Evolutionary conservation across 148 eudicot genomes (phyloP), one percentile per base, ranked within the genome.

Genomic region (Heliosperma pusillum): DNA sequence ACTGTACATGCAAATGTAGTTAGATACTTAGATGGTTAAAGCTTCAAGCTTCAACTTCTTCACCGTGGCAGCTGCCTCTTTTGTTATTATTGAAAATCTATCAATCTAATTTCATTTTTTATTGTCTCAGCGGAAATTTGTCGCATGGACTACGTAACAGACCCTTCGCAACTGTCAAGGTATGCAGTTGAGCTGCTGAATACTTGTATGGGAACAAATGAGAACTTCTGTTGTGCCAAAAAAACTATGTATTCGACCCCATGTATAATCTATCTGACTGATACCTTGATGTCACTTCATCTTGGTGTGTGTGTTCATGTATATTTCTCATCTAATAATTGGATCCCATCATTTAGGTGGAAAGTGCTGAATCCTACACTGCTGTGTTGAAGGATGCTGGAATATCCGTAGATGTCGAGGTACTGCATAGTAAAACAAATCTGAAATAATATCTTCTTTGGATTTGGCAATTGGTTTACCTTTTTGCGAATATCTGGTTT

Each of bases 121-220:
- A 29, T 27, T 30, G n/a, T 73, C 81, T 80, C 88, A 95, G 99
- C 82, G 97, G 96, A 69, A 87, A 88, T 80, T 9, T 79, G 64
- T 85, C 99, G 33, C 88, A 84, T 83, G 99, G 99, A 73, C 97
- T 95, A 64, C 92, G 97, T 44, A 90, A 89, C 76, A 89, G 97
- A 70, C 80, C 87, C 21, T 87, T 92, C 72, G 97, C 97, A 59
- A 89, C 89, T 73, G 76, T 90, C 44, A 79, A 71, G 96, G 99
- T 92, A 83, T 77, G 84, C 64, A 66, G 13, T 45, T 78, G 55
- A 81, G 36, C 45, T 59, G 61, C 52, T 75, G 3, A 3, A 26
- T 66, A 66, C 47, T 63, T 66, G 24, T 56, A 27, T 25, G 64
- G 68, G 53, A 7, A 60, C 42, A 45, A 55, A 5, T 71, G 53